Evolutionary conservation across 1,284 basidiomycete species (phyloP).

Genomic region (Lignosus rhinocerotis): DNA sequence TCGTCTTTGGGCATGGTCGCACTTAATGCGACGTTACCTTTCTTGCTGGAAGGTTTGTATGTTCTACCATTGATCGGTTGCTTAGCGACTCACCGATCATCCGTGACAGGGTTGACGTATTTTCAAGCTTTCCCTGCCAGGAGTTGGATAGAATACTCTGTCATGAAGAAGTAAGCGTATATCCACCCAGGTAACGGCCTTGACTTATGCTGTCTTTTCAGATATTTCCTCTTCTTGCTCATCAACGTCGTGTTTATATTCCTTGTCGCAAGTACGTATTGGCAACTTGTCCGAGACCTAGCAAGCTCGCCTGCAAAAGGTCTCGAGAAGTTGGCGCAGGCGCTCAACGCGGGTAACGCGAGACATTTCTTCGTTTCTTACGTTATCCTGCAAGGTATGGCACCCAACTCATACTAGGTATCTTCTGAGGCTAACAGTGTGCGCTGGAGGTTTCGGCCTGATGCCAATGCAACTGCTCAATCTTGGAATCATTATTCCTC

Average conservation of each 20-base stretch:
- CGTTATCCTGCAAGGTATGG: slow-evolving; percentile 84
- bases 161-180: slow-evolving; percentile 80
- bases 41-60: slow-evolving; percentile 82
- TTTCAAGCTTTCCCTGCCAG: slow-evolving; percentile 86
- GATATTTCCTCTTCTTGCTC: slow-evolving; percentile 93
- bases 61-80: background rate
- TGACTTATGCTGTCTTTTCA: slow-evolving; percentile 32
- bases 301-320: slow-evolving; percentile 87
- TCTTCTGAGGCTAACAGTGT: background rate
- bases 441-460: slow-evolving; percentile 70
- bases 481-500: slow-evolving; percentile 80
- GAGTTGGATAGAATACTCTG: slow-evolving; percentile 91
- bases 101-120: slow-evolving; percentile 73
- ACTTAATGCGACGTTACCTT: slow-evolving; percentile 88
- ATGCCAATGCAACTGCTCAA: slow-evolving; percentile 95
- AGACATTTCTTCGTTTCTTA: slow-evolving; percentile 96
- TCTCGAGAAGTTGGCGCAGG: slow-evolving; percentile 84
- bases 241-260: slow-evolving; percentile 97
- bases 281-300: slow-evolving; percentile 84
- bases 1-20: slow-evolving; percentile 89
- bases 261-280: slow-evolving; percentile 87
- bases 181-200: background rate
- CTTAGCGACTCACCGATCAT: slow-evolving; percentile 1
- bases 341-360: slow-evolving; percentile 74
- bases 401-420: too few species aligned